phyloP scores from a whole-genome alignment of 257 asterid species.

The Ballota nigra region DNA sequence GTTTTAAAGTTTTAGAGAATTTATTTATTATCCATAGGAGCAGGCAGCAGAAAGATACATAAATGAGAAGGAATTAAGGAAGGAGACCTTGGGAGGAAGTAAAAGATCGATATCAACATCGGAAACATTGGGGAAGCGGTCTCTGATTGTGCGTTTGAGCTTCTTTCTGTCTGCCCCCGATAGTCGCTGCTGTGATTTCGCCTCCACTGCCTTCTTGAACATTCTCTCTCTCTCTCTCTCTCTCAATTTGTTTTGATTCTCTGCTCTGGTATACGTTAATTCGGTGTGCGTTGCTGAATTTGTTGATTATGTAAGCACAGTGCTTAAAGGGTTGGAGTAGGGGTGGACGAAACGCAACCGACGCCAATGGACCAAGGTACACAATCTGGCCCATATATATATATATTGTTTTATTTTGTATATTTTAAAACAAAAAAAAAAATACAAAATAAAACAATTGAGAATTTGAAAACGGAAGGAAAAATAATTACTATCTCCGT shows the following conservation, averaged over 20 bases:
- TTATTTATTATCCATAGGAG: neutral
- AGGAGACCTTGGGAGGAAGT: constrained; percentile 85
- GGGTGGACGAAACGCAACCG: too few species aligned
- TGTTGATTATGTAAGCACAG: neutral
- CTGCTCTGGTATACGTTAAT: too few species aligned
- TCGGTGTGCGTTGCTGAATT: neutral
- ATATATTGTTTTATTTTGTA: too few species aligned
- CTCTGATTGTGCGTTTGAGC: constrained; percentile 67
- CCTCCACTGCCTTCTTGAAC: constrained; percentile 93
- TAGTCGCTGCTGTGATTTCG: constrained; percentile 83
- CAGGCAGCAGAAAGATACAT: too few species aligned
- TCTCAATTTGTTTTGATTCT: neutral
- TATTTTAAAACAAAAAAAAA: too few species aligned
- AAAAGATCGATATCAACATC: constrained; percentile 65
- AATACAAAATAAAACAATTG: too few species aligned
- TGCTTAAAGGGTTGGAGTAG: neutral
- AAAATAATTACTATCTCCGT: too few species aligned
- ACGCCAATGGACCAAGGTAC: too few species aligned
- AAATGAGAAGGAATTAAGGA: too few species aligned
- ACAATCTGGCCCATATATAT: too few species aligned
- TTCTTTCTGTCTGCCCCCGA: constrained; percentile 98
- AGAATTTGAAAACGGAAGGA: too few species aligned
- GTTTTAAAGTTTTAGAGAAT: neutral
- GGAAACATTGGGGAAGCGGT: constrained; percentile 66
- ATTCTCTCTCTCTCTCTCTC: constrained; percentile 26